Conservation (phyloP, 352 stramenopile genomes). For the Pythium aquatile region DNA sequence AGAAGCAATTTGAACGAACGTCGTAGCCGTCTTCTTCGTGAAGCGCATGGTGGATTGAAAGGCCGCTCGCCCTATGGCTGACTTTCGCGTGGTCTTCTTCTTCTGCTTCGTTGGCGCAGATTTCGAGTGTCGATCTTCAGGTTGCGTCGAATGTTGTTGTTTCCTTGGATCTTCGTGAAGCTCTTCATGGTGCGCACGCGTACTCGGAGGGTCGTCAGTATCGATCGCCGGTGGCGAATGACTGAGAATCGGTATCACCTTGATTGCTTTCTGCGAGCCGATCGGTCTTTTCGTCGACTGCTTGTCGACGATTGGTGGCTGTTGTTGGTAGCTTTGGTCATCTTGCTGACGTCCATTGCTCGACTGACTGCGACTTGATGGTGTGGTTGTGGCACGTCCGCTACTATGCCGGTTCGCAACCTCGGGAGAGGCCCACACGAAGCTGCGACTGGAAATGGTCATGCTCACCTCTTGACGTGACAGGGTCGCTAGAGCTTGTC, state of each 20-base stretch:
- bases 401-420: neutral
- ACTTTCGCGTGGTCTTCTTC: neutral
- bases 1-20: neutral
- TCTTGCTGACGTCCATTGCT: neutral
- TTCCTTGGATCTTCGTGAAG: neutral
- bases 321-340: neutral
- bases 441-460: neutral
- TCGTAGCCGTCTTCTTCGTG: neutral
- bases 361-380: slow-evolving; percentile 2
- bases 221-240: neutral
- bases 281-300: neutral
- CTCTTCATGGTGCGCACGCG: neutral
- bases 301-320: neutral
- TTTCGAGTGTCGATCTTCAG: neutral
- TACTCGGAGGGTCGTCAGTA: neutral
- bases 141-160: neutral
- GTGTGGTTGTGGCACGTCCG: neutral
- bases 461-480: neutral
- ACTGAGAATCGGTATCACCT: neutral
- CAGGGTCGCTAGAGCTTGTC: neutral
- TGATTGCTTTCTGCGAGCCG: neutral
- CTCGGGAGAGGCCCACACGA: neutral
- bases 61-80: neutral
- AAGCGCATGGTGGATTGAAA: slow-evolving; percentile 3
- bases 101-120: neutral